Base-by-base conservation (phyloP, 805 yeast genomes). In the Blastobotrys terrestris region DNA sequence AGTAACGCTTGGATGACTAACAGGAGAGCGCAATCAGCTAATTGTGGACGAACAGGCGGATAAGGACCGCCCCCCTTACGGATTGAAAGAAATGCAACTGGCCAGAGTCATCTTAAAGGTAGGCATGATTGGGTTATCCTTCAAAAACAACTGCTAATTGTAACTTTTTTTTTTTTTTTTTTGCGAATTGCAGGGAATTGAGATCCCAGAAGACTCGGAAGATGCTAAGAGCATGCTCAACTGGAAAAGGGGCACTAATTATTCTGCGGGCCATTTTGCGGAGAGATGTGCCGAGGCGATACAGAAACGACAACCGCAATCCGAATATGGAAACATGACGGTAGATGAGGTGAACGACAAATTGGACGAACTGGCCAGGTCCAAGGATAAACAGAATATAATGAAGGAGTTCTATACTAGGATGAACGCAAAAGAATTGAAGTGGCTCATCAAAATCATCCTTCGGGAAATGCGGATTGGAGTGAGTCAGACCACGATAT, bases 401-500 rank as follows among this genome's bases (percentile, higher is more conserved):
- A 63, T 90, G 26, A 68, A 63, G 20, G 73, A 77, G n/a, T 71
- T 85, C 50, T 63, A 84, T 47, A 73, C 75, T 6, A 68, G 70
- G 16, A 75, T 87, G 79, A 72, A 78, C 31, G 77, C 81, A 13
- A 70, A 76, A 1, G 95, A 90, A 63, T 63, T 87, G 48, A 72
- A 80, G 52, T 88, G 85, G 78, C 71, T 89, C 41, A 74, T 88
- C 54, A 80, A 83, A 52, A 83, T 86, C 8, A 65, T 91, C 2
- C 67, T 90, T 50, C 80, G 68, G 67, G 66, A 66, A 22, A 55
- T 69, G 54, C 57, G 65, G 14, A 53, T 87, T n/a, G 77, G 82
- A 2, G 76, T 81, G 6, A 74, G 82, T 54, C 92, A 87, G 58
- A 73, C 76, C 26, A 68, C 75, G 11, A 74, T 89, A 52, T 69